phyloP scores from a whole-genome alignment of 495 filamentous ascomycete species.

The Penicillium egyptiacum region DNA sequence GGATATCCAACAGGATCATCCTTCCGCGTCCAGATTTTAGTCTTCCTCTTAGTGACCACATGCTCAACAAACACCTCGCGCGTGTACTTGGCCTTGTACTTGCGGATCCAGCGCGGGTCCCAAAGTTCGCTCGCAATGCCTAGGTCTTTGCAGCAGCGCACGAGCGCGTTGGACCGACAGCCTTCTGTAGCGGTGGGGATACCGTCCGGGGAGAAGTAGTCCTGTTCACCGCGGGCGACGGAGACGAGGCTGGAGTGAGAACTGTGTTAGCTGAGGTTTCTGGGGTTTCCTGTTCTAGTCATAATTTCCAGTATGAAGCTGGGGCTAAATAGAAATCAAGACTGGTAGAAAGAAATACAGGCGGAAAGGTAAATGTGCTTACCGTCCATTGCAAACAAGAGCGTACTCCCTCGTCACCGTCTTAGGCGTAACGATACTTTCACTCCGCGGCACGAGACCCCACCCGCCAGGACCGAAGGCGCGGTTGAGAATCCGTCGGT shows the following conservation, averaged over 20 bases:
- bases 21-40: constrained; percentile 84
- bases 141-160: constrained; percentile 96
- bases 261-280: constrained; percentile 6
- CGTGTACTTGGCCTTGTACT: constrained; percentile 64
- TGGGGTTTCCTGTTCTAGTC: neutral
- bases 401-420: constrained; percentile 94
- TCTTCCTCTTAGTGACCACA: constrained; percentile 78
- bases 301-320: neutral
- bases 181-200: constrained; percentile 98
- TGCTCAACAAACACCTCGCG: constrained; percentile 83
- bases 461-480: constrained; percentile 96
- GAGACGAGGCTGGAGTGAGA: constrained; percentile 68
- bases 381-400: constrained; percentile 86
- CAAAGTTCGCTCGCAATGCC: constrained; percentile 93
- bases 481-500: constrained; percentile 82
- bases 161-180: constrained; percentile 93
- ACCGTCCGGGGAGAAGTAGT: constrained; percentile 87
- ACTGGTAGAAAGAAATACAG: neutral
- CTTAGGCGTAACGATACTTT: constrained; percentile 86
- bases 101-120: constrained; percentile 89
- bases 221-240: constrained; percentile 90
- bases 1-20: constrained; percentile 78
- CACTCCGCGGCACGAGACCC: constrained; percentile 87
- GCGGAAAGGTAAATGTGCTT: constrained; percentile 33
- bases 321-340: neutral